Percentiles rank a stretch among this genome's conserved stretches.
These are phyloP conservation scores for Angomonas deanei DNA, from an alignment of 208 protist species.

Conservation along the genomic window DNA sequence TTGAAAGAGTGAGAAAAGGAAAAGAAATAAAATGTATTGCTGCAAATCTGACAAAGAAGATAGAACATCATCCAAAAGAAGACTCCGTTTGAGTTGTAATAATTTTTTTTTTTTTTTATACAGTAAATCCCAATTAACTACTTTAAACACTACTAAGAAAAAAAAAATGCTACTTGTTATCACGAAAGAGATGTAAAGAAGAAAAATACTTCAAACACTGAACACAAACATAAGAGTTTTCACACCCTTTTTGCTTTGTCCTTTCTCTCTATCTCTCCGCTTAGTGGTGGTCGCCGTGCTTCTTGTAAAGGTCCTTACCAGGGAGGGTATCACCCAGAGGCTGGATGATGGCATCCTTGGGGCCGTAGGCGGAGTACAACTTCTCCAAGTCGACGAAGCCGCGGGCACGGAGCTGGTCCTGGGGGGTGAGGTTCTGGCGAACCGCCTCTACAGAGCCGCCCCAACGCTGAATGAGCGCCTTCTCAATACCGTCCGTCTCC, in stretches of 20 bases:
- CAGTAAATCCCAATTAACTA: too few relatives aligned
- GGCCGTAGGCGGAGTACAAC: constrained; percentile 78
- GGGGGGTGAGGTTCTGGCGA: constrained; percentile 60
- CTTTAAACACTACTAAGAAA: neutral
- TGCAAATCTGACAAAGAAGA: neutral
- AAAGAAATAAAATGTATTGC: constrained; percentile 4
- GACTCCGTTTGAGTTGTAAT: too few relatives aligned
- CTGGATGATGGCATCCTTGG: constrained; percentile 78
- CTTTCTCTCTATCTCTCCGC: neutral
- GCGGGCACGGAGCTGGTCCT: constrained; percentile 82
- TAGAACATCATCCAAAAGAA: too few relatives aligned
- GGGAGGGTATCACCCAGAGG: constrained; percentile 65
- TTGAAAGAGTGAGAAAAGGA: neutral
- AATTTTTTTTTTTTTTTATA: too few relatives aligned
- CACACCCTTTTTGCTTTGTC: neutral
- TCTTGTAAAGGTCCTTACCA: constrained; percentile 74
- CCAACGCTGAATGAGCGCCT: constrained; percentile 84
- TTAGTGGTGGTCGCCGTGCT: constrained; percentile 26
- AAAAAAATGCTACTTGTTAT: too few relatives aligned
- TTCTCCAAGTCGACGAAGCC: constrained; percentile 78
- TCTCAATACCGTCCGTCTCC: constrained; percentile 62
- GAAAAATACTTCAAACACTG: neutral
- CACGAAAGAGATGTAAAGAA: constrained; percentile 6
- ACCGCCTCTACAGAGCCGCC: constrained; percentile 78
- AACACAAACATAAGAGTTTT: too few relatives aligned